Evolutionary conservation across 108 stramenopile species (phyloP).

Genomic region (Skeletonema menzelii): DNA sequence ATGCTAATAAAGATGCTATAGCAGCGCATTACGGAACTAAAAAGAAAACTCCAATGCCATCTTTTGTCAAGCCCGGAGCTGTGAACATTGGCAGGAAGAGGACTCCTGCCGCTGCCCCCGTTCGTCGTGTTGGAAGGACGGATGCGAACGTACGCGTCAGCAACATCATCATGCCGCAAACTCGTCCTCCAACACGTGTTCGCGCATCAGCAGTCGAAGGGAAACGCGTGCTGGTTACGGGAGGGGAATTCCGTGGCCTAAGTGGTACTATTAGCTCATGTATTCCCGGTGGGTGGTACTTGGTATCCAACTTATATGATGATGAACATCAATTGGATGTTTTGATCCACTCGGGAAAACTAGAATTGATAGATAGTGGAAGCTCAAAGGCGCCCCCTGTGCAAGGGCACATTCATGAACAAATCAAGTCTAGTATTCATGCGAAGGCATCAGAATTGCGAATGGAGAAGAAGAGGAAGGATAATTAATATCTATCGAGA

Average conservation of each 20-base stretch:
- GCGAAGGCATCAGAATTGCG: neutral
- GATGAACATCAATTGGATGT: constrained; percentile 23
- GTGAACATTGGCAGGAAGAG: neutral
- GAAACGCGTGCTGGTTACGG: constrained; percentile 33
- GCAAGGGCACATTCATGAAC: neutral
- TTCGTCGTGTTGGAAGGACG: constrained; percentile 29
- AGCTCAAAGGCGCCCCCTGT: neutral
- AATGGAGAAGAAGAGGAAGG: constrained; percentile 1
- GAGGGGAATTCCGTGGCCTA: constrained; percentile 42
- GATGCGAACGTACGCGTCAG: constrained; percentile 33
- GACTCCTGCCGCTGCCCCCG: neutral
- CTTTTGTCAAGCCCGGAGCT: neutral
- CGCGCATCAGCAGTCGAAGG: constrained; percentile 29
- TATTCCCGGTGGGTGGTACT: constrained; percentile 47
- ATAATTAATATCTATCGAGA: neutral
- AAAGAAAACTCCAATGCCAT: neutral
- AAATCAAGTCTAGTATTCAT: constrained; percentile 4
- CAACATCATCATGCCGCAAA: constrained; percentile 30
- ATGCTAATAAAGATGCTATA: neutral
- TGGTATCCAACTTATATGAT: constrained; percentile 37
- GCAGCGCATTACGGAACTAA: neutral
- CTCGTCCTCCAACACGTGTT: constrained; percentile 14
- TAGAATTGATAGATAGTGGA: constrained; percentile 24
- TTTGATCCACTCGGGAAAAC: constrained; percentile 13
- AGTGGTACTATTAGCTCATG: constrained; percentile 16